Conservation (phyloP, 2,329 filamentous ascomycete species). For the Exophiala aquamarina region DNA sequence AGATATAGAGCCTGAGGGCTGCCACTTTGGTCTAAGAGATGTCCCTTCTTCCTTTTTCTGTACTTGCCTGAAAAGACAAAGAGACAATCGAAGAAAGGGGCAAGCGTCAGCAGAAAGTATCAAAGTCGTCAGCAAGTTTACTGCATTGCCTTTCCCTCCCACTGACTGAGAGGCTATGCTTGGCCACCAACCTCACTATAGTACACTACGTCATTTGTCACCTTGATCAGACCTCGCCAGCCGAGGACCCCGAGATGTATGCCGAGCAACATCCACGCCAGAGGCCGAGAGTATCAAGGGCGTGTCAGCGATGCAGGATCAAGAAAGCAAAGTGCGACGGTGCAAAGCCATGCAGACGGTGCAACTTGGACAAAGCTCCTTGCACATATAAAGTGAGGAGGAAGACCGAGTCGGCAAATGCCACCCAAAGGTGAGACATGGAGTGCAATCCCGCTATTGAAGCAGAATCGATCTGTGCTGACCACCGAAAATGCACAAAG, state of each 20-base stretch:
- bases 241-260: no score
- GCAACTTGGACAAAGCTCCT: conserved; percentile 16
- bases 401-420: conserved; percentile 11
- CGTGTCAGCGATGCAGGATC: conserved; percentile 16
- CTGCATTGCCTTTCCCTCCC: not conserved
- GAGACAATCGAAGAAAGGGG: no score
- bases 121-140: conserved; percentile 4
- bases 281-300: conserved; percentile 13
- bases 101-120: not conserved
- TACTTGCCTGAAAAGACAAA: no score
- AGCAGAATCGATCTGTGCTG: no score
- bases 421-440: conserved; percentile 14
- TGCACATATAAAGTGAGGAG: conserved; percentile 16
- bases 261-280: conserved; percentile 1
- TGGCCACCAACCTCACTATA: conserved; percentile 2
- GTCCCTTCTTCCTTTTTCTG: no score
- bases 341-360: conserved; percentile 18
- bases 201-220: no score
- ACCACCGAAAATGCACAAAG: not conserved
- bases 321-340: conserved; percentile 21
- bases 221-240: no score
- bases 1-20: no score
- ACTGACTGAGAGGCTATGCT: conserved; percentile 5
- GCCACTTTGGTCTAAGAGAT: no score
- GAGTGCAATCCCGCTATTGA: not conserved